These are phyloP conservation scores for Cercospora beticola DNA, from an alignment of 2,329 filamentous ascomycete species.

Conservation along the genomic window DNA sequence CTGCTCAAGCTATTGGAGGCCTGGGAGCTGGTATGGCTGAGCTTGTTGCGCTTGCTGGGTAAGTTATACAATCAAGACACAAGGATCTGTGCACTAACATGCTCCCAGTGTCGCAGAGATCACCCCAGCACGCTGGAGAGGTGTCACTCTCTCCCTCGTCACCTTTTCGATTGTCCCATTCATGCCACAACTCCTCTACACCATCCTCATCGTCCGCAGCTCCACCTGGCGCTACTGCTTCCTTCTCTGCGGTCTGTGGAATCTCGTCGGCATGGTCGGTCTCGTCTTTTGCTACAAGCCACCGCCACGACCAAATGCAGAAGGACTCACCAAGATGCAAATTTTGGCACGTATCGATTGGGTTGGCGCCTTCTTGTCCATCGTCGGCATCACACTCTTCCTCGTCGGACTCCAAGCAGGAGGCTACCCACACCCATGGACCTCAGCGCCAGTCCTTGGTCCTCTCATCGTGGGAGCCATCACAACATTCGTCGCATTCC, in stretches of 20 bases:
- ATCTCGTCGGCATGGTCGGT: slow-evolving; percentile 52
- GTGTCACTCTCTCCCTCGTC: slow-evolving; percentile 39
- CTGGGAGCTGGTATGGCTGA: slow-evolving; percentile 28
- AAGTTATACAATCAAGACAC: not conserved
- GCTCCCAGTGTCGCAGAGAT: slow-evolving; percentile 26
- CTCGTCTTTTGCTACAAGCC: slow-evolving; percentile 56
- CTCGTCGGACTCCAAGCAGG: slow-evolving; percentile 44
- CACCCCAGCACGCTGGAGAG: slow-evolving; percentile 26
- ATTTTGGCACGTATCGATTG: slow-evolving; percentile 51
- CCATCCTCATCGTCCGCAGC: slow-evolving; percentile 53
- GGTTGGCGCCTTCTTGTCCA: slow-evolving; percentile 52
- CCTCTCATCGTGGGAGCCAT: slow-evolving; percentile 33
- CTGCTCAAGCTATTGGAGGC: slow-evolving; percentile 27
- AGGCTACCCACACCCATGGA: slow-evolving; percentile 28
- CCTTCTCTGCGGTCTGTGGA: slow-evolving; percentile 54
- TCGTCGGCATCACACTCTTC: slow-evolving; percentile 52
- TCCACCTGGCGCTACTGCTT: slow-evolving; percentile 57
- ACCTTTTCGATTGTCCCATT: slow-evolving; percentile 64
- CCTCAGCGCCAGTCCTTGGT: slow-evolving; percentile 29
- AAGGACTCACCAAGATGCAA: slow-evolving; percentile 42
- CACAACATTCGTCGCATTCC: slow-evolving; percentile 32
- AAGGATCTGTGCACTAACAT: not conserved
- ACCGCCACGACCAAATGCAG: slow-evolving; percentile 45
- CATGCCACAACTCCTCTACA: slow-evolving; percentile 61
- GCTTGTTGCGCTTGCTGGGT: slow-evolving; percentile 27